Conservation (phyloP, 225 moss, liverwort and hornwort genomes). For the Ulota crispa region DNA sequence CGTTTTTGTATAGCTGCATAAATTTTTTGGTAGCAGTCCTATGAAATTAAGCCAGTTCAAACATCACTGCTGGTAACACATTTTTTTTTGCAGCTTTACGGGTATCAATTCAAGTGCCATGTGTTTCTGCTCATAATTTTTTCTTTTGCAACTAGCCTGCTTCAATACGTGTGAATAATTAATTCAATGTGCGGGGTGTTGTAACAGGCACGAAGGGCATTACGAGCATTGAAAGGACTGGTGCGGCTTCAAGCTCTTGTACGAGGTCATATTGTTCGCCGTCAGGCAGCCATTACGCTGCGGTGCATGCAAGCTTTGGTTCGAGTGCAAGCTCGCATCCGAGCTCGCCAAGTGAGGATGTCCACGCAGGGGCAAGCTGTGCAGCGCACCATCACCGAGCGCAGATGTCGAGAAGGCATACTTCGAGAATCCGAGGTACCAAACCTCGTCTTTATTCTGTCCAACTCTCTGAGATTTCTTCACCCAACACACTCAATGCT, state of each 20-base stretch:
- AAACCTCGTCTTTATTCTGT: neutral
- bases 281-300: constrained; percentile 80
- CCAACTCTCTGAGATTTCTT: neutral
- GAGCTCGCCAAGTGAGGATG: constrained; percentile 75
- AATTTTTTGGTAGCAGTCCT: too few relatives aligned
- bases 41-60: too few relatives aligned
- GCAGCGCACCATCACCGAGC: constrained; percentile 68
- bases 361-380: constrained; percentile 78
- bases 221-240: constrained; percentile 77
- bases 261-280: constrained; percentile 76
- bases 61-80: too few relatives aligned
- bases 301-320: constrained; percentile 93
- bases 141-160: too few relatives aligned
- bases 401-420: constrained; percentile 52
- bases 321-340: constrained; percentile 83
- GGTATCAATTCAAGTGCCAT: neutral
- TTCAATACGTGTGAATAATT: neutral
- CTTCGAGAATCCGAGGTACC: constrained; percentile 75
- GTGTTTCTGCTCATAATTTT: neutral
- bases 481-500: neutral
- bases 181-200: neutral
- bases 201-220: constrained; percentile 75
- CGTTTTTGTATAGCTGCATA: too few relatives aligned
- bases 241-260: constrained; percentile 82
- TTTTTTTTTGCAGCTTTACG: neutral